Percentiles rank a stretch among this genome's conserved stretches.
phyloP scores from a whole-genome alignment of 129 eudicot genomes.

The Arctium minus region DNA sequence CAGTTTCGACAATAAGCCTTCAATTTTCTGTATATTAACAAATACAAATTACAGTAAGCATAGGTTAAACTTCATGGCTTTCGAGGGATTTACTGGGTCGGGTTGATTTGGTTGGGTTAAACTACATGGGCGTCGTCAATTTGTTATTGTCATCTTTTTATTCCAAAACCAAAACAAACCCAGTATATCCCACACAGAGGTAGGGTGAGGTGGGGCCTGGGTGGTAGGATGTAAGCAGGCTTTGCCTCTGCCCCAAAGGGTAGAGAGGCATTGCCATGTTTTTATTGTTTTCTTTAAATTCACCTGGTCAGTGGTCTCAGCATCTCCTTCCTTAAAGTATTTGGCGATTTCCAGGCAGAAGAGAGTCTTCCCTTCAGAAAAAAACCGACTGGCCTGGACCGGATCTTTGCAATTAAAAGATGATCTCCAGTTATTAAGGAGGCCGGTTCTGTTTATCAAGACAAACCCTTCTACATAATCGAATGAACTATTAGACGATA shows the following conservation, averaged over 20 bases:
- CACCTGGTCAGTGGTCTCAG: constrained; percentile 54
- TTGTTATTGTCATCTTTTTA: neutral
- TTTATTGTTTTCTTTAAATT: constrained; percentile 2
- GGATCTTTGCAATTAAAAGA: constrained; percentile 84
- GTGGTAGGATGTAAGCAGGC: no score
- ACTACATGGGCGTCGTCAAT: neutral
- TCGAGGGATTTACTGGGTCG: neutral
- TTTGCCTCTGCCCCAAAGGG: no score
- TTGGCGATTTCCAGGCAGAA: constrained; percentile 85
- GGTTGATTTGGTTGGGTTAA: no score
- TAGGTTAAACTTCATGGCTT: neutral
- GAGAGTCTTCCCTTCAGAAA: constrained; percentile 69
- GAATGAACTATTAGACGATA: constrained; percentile 56
- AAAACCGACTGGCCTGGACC: constrained; percentile 49
- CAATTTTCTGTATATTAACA: constrained; percentile 54
- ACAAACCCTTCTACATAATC: constrained; percentile 95
- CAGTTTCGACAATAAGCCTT: constrained; percentile 52
- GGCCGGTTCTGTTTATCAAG: constrained; percentile 78
- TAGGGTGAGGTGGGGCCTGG: no score
- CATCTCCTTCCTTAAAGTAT: constrained; percentile 59
- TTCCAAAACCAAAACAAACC: no score
- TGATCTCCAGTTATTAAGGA: constrained; percentile 84
- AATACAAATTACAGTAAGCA: constrained; percentile 2
- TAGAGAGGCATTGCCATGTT: no score
- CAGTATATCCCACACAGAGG: no score